phyloP scores from a whole-genome alignment of 257 asterid genomes.

The Solanum piurae region DNA sequence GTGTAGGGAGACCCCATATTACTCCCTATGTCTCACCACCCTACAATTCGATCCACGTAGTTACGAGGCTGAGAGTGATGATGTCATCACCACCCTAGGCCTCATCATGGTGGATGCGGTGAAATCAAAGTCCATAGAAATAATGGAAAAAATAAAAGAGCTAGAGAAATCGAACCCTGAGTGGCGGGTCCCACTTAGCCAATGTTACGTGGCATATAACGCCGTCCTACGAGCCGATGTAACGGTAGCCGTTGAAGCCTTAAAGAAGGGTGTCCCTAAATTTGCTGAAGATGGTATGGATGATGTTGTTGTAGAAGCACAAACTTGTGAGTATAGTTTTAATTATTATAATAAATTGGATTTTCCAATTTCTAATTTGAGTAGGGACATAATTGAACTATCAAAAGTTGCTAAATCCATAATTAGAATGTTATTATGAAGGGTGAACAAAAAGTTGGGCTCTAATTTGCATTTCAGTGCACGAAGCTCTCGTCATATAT shows the following conservation, averaged over 20 bases:
- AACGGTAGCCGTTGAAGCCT: slow-evolving; percentile 36
- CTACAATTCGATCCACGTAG: slow-evolving; percentile 17
- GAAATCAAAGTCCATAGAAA: slow-evolving; percentile 11
- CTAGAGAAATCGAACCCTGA: slow-evolving; percentile 16
- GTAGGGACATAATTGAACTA: slow-evolving; percentile 9
- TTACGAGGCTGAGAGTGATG: slow-evolving; percentile 10
- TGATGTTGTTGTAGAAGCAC: slow-evolving; percentile 48
- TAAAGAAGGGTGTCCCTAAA: slow-evolving; percentile 34
- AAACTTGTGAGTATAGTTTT: slow-evolving; percentile 32
- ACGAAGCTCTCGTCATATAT: not conserved
- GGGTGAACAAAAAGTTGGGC: not conserved
- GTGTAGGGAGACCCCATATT: slow-evolving; percentile 30
- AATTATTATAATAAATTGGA: not conserved
- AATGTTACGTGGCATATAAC: slow-evolving; percentile 16
- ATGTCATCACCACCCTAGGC: slow-evolving; percentile 26
- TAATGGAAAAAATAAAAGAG: slow-evolving; percentile 2
- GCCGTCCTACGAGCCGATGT: slow-evolving; percentile 34
- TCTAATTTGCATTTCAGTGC: not conserved
- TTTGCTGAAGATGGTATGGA: slow-evolving; percentile 49
- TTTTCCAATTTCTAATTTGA: slow-evolving; percentile 21
- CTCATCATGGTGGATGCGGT: slow-evolving; percentile 37
- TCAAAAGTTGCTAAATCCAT: slow-evolving; percentile 23
- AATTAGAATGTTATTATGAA: slow-evolving; percentile 15
- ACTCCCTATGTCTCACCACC: slow-evolving; percentile 30
- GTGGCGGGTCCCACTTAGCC: slow-evolving; percentile 7